Percentiles rank a stretch among this genome's conserved stretches.
Conservation (phyloP, 805 yeast genomes). For the Blastobotrys attinorum region DNA sequence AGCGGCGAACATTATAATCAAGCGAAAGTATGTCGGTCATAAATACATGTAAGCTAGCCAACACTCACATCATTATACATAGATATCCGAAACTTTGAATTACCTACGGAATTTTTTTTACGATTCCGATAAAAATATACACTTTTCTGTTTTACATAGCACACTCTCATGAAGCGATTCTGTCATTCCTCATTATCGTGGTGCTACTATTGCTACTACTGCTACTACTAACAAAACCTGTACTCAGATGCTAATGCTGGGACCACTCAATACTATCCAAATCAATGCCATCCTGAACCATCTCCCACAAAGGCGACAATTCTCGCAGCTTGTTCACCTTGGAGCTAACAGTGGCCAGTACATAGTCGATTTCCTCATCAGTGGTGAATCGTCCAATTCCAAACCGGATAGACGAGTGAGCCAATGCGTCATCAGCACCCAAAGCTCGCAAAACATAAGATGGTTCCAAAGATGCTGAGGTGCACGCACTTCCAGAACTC, state of each 20-base stretch:
- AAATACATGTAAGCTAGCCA: too few relatives aligned
- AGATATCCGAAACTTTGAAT: too few relatives aligned
- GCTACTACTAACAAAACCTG: too few relatives aligned
- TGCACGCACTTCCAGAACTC: constrained; percentile 96
- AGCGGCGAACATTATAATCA: too few relatives aligned
- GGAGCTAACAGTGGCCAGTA: constrained; percentile 76
- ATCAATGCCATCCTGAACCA: constrained; percentile 98
- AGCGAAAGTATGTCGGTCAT: too few relatives aligned
- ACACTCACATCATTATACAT: too few relatives aligned
- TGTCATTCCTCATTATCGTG: too few relatives aligned
- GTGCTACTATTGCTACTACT: too few relatives aligned
- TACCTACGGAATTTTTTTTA: too few relatives aligned
- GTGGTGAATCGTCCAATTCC: constrained; percentile 98
- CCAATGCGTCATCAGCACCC: constrained; percentile 97
- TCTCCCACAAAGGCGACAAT: constrained; percentile 95
- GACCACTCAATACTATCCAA: constrained; percentile 94
- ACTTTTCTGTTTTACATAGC: too few relatives aligned
- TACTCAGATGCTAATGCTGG: constrained; percentile 66
- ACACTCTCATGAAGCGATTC: too few relatives aligned
- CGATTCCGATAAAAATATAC: too few relatives aligned
- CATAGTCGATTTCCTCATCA: constrained; percentile 92
- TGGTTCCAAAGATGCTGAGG: constrained; percentile 97
- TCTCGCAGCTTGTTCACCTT: constrained; percentile 89
- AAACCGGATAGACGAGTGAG: constrained; percentile 96
- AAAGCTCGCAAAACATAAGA: constrained; percentile 93